A percentile compares a stretch with the other conserved stretches of the same genome.
phyloP scores from a whole-genome alignment of 805 yeast genomes.

The Kluyveromyces dobzhanskii region DNA sequence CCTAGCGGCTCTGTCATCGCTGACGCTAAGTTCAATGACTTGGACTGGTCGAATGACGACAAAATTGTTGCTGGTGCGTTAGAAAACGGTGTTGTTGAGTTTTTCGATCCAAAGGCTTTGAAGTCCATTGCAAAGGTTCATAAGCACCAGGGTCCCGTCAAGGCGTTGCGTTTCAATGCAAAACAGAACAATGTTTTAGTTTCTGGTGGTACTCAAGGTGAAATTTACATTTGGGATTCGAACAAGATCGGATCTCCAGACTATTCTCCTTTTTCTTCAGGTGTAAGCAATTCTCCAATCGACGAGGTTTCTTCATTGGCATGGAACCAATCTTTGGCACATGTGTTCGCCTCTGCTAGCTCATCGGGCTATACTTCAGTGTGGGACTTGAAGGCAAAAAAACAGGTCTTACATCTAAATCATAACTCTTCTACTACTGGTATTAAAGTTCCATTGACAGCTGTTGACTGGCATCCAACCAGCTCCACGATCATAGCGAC shows the following conservation, averaged over 20 bases:
- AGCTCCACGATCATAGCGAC: slow-evolving; percentile 81
- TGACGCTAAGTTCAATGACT: slow-evolving; percentile 61
- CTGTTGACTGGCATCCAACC: slow-evolving; percentile 92
- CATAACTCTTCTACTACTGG: slow-evolving; percentile 47
- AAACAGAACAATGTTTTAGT: slow-evolving; percentile 64
- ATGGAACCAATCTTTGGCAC: slow-evolving; percentile 80
- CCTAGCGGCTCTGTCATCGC: slow-evolving; percentile 41
- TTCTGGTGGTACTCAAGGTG: slow-evolving; percentile 84
- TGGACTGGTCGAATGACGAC: slow-evolving; percentile 71
- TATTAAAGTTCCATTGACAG: slow-evolving; percentile 60
- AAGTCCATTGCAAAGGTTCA: slow-evolving; percentile 43
- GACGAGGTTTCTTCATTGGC: slow-evolving; percentile 76
- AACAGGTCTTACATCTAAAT: slow-evolving; percentile 80
- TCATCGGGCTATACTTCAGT: slow-evolving; percentile 79
- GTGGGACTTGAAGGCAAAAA: slow-evolving; percentile 85
- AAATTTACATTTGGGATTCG: slow-evolving; percentile 85
- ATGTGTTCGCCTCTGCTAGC: slow-evolving; percentile 87
- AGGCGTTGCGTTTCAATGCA: slow-evolving; percentile 69
- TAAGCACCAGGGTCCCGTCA: slow-evolving; percentile 64
- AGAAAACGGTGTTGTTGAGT: slow-evolving; percentile 71
- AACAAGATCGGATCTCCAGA: slow-evolving; percentile 37
- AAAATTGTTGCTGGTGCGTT: slow-evolving; percentile 79
- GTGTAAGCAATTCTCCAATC: slow-evolving; percentile 67
- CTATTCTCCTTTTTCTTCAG: slow-evolving; percentile 49
- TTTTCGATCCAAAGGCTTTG: slow-evolving; percentile 50